Base-by-base conservation (phyloP, 331 rosid genomes). In the Phaseolus coccineus region DNA sequence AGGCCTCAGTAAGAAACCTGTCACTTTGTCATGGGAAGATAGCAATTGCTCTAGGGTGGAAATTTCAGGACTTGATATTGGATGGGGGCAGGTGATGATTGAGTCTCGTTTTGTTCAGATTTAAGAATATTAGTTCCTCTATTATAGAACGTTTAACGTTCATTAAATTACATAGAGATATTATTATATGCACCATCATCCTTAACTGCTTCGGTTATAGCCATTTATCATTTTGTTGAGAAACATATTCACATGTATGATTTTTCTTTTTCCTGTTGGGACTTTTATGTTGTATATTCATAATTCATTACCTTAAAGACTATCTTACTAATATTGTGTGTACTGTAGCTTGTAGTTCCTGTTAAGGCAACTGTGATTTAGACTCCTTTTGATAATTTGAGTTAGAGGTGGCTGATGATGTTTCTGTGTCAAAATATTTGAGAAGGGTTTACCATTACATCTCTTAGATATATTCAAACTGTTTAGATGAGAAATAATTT, bases 81-180 rank as follows among this genome's bases (percentile, higher is more conserved):
- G 99, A 82, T 96, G 99, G 98, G 99, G 97, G 42, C 99, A 96
- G 98, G 98, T 96, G 83, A 84, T 68, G 44, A n/a, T 77, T 44
- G 33, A 68, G 69, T 67, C 37, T 52, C 10, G 11, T 65, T 63
- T 53, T 70, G 55, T 77, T 75, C 5, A 50, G 35, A 59, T 31
- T 74, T 81, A 15, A 71, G 70, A 71, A 55, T 57, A 52, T 15
- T 33, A 3, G 37, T 66, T 80, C 48, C 76, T 79, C 53, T 65
- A 51, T 30, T 40, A 44, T 52, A 78, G 51, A 66, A 67, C n/a
- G 12, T 31, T 52, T 35, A 70, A 30, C 40, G 47, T 31, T 24
- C 57, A 53, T 47, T 22, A 46, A 65, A 69, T 79, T 52, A 55
- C 74, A 6, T 14, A 28, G 56, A 52, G 33, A 52, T 35, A 59